Evolutionary conservation across 2,329 filamentous ascomycete genomes (phyloP).

Genomic region (Chalaropsis ovoidea): DNA sequence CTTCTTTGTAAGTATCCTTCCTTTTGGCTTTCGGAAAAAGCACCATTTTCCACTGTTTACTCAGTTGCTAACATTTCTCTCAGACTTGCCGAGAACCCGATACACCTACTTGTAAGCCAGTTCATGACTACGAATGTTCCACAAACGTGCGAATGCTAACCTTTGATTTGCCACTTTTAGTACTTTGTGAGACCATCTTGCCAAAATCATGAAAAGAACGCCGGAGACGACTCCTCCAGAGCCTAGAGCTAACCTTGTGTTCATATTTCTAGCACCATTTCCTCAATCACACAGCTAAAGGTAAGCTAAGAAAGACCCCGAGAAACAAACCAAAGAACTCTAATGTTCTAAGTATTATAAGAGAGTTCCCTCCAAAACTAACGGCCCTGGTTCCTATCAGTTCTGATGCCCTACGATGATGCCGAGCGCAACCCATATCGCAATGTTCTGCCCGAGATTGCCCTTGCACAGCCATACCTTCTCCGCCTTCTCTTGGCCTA

Average conservation of each 20-base stretch:
- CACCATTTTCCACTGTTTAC: not conserved
- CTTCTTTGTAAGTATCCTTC: conserved; percentile 33
- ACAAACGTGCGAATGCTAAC: conserved; percentile 27
- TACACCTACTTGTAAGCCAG: conserved; percentile 56
- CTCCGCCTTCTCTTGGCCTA: conserved; percentile 70
- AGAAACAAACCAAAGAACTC: too few relatives aligned
- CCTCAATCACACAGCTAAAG: conserved; percentile 67
- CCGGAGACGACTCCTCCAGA: not conserved
- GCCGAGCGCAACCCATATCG: conserved; percentile 45
- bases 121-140: not conserved
- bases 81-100: conserved; percentile 57
- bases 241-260: not conserved
- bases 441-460: conserved; percentile 48
- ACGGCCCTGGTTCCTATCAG: conserved; percentile 26
- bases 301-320: conserved; percentile 34
- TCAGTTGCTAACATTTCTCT: not conserved
- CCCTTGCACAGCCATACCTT: conserved; percentile 57
- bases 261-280: conserved; percentile 43
- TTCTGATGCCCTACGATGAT: conserved; percentile 44
- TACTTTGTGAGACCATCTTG: conserved; percentile 38
- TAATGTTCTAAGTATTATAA: not conserved
- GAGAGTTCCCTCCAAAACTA: not conserved
- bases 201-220: not conserved
- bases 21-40: not conserved
- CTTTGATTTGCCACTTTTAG: conserved; percentile 28